A percentile compares a stretch with the other conserved stretches of the same genome.
Evolutionary conservation across 768 basidiomycete genomes (phyloP).

Genomic region (Chalciporus pseudorubinellus): DNA sequence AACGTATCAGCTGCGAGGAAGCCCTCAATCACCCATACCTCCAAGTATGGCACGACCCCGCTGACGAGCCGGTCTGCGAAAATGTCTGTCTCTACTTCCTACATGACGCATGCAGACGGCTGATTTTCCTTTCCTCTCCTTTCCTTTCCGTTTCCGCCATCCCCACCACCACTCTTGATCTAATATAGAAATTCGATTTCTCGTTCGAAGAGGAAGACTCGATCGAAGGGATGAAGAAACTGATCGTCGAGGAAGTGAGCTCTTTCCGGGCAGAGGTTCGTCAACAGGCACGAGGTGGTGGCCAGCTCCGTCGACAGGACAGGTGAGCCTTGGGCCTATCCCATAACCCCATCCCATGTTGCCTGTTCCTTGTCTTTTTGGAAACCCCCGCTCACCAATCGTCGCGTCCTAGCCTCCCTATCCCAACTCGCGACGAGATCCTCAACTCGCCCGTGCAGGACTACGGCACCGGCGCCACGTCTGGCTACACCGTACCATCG

Average conservation of each 20-base stretch:
- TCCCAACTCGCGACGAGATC: conserved; percentile 81
- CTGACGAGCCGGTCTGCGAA: conserved; percentile 88
- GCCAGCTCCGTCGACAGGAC: conserved; percentile 74
- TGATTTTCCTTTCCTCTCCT: background rate
- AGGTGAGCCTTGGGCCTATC: conserved; percentile 42
- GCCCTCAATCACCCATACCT: conserved; percentile 94
- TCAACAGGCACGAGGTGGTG: conserved; percentile 69
- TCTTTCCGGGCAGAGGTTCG: conserved; percentile 88
- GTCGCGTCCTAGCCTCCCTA: conserved; percentile 73
- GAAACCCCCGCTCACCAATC: no score
- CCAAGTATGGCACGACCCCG: conserved; percentile 96
- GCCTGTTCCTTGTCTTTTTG: background rate
- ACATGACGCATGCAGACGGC: background rate
- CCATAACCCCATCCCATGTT: background rate
- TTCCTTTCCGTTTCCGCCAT: background rate
- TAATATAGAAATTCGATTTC: conserved; percentile 84
- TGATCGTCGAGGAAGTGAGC: conserved; percentile 92
- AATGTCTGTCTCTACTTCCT: conserved; percentile 44
- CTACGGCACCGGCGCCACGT: conserved; percentile 62
- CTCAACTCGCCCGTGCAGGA: conserved; percentile 73
- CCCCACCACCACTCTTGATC: no score
- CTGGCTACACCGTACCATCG: conserved; percentile 53
- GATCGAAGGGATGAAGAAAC: conserved; percentile 94
- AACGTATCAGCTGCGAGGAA: conserved; percentile 94
- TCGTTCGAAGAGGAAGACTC: conserved; percentile 94